These are phyloP conservation scores for Krasilnikovozyma curviuscula DNA, from an alignment of 768 basidiomycete genomes.

Conservation along the genomic window DNA sequence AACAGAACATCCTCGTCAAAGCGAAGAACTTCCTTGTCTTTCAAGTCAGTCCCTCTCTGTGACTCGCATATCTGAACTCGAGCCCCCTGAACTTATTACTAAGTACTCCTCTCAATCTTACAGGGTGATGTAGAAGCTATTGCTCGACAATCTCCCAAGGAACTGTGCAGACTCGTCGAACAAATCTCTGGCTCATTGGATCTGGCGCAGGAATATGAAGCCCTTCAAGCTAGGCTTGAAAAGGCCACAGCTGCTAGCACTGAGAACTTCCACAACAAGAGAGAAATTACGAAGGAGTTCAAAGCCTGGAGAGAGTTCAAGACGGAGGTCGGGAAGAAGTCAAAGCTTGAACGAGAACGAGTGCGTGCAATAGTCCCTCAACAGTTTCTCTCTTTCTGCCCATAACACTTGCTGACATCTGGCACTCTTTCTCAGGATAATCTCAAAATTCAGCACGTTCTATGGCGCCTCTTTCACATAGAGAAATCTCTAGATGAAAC, in stretches of 20 bases:
- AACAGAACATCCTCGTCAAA: constrained; percentile 90
- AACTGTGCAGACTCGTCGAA: constrained; percentile 75
- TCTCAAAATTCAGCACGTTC: constrained; percentile 55
- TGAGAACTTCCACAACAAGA: constrained; percentile 79
- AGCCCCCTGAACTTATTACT: neutral
- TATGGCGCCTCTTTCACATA: constrained; percentile 80
- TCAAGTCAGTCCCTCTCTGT: constrained; percentile 31
- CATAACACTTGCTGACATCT: neutral
- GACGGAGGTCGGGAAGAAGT: constrained; percentile 73
- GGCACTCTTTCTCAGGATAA: constrained; percentile 40
- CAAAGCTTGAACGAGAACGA: constrained; percentile 56
- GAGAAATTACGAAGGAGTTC: constrained; percentile 84
- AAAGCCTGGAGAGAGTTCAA: constrained; percentile 97
- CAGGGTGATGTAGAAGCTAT: constrained; percentile 89
- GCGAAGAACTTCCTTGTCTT: constrained; percentile 99
- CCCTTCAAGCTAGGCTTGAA: constrained; percentile 67
- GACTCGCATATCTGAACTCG: neutral
- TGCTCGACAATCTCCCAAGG: constrained; percentile 78
- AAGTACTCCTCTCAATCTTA: neutral
- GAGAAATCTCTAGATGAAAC: constrained; percentile 61
- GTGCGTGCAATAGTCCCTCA: constrained; percentile 18
- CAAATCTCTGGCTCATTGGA: constrained; percentile 92
- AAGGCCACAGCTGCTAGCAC: constrained; percentile 86
- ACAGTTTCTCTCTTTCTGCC: neutral
- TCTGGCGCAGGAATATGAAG: constrained; percentile 69